Evolutionary conservation across 2,329 filamentous ascomycete genomes (phyloP).

Genomic region (Fusarium annulatum): DNA sequence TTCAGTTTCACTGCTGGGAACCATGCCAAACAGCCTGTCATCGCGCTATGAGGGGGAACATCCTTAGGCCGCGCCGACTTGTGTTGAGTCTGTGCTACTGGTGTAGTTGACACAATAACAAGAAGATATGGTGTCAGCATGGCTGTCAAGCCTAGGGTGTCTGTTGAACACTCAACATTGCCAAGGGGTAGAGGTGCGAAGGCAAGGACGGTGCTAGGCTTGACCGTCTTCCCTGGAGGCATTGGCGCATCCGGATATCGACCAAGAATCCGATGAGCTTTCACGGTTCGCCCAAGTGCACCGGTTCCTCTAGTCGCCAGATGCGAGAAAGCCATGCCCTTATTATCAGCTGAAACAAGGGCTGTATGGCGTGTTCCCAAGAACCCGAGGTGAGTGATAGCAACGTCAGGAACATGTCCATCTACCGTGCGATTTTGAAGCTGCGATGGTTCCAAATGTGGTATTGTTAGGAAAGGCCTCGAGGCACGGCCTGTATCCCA

Average conservation of each 20-base stretch:
- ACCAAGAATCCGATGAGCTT: constrained; percentile 89
- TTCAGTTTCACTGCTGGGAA: constrained; percentile 97
- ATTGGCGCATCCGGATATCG: constrained; percentile 81
- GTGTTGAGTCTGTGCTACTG: constrained; percentile 94
- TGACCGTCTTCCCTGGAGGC: constrained; percentile 74
- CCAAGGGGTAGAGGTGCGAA: constrained; percentile 91
- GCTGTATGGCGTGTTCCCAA: constrained; percentile 93
- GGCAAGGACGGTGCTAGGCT: constrained; percentile 93
- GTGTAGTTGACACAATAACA: constrained; percentile 97
- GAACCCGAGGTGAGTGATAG: constrained; percentile 93
- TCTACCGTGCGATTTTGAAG: constrained; percentile 75
- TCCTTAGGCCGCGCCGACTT: constrained; percentile 94
- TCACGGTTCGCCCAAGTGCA: constrained; percentile 84
- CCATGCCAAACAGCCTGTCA: constrained; percentile 96
- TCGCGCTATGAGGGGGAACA: constrained; percentile 85
- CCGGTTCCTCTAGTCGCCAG: constrained; percentile 92
- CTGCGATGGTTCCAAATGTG: constrained; percentile 75
- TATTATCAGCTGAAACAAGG: constrained; percentile 92
- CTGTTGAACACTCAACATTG: constrained; percentile 91
- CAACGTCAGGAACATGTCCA: constrained; percentile 82
- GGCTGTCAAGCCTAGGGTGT: constrained; percentile 89
- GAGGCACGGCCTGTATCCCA: constrained; percentile 91
- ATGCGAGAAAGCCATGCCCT: constrained; percentile 98
- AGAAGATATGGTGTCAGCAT: constrained; percentile 95
- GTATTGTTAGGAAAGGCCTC: constrained; percentile 88